Evolutionary conservation across 2,329 filamentous ascomycete species (phyloP), one percentile per base, ranked within the genome.

Genomic region (Neofusicoccum cordaticola): DNA sequence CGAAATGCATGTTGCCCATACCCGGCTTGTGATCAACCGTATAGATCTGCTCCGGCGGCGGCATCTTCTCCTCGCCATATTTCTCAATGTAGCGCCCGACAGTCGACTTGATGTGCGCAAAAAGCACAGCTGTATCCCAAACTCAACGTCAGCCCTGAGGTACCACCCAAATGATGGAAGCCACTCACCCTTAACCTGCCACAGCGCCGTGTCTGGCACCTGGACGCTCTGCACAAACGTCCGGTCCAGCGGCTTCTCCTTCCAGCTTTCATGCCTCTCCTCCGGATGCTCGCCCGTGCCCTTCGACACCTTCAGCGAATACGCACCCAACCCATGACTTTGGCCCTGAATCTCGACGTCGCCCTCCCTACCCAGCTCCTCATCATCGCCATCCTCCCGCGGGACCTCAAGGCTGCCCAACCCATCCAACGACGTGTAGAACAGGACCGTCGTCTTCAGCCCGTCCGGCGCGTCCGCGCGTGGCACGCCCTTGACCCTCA

Each of bases 31-130:
- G 90, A 50, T 83, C 78, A 62, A 98, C 83, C 6, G 91, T 91
- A 76, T 96, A 97, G 0, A 93, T 84, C 75, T 95, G 91, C 80
- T 90, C 92, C 1, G 94, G 90, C 9, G 93, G 93, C 7, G 93
- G 90, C 52, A 91, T 85, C 66, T 89, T 85, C 1, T 90, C 85
- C 52, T 85, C 77, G 34, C 84, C 85, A 74, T 86, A 89, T 69
- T 85, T 80, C 67, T 83, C 77, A 37, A 89, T 71, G 65, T 85
- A 79, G n/a, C 75, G 75, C 62, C 90, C 86, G 67, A 91, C 83
- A 64, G 85, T 81, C n/a, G 79, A 79, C 75, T 90, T 90, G 79
- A 91, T 78, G 65, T 85, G 82, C 48, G 82, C 77, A 71, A 90
- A 90, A 19, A 90, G 71, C 58, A 90, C 79, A 27, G 82, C 81